Evolutionary conservation across 164 flowering plant species (phyloP), one percentile per base, ranked within the genome.

Genomic region (Vitis rotundifolia): DNA sequence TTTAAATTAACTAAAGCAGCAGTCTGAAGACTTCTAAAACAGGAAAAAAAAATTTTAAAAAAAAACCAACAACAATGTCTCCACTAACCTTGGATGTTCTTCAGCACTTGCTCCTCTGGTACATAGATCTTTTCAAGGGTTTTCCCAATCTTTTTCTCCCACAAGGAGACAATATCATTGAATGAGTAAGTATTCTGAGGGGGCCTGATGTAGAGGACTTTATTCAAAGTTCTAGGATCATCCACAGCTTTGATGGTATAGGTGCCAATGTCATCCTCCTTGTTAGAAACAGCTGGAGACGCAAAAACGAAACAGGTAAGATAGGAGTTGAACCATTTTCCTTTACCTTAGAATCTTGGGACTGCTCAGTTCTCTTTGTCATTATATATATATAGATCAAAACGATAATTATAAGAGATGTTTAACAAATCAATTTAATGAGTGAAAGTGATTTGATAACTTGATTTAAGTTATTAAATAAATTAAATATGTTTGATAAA

Each of bases 161-260:
- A 75, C 37, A 75, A 49, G 8, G 70, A 58, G 12, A 74, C 77
- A 37, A 74, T 56, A 47, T 74, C 77, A 49, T 75, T 70, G 54
- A 70, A 70, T 50, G 78, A 70, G 67, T 54, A 54, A 16, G 18
- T 75, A 63, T 75, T 70, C 18, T 9, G 58, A 9, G 74, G 74
- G 4, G 74, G 70, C 28, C 66, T 64, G 37, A 75, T 22, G 62
- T 66, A 66, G 11, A 75, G 71, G 63, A 56, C 57, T 50, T 71
- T 75, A 74, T 70, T 75, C 73, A 75, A 11, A 28, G 77, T 70
- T 66, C 77, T 69, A 22, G 73, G 77, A 66, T 70, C 74, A 59
- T 71, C 71, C 31, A 75, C 71, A 10, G 74, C 71, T 57, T 44
- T 70, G 49, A 75, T 70, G 1, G 75, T 67, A 28, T 67, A 75